These are phyloP conservation scores for Melocanna baccifera DNA, from an alignment of 176 grass and related monocot genomes.

Conservation along the genomic window DNA sequence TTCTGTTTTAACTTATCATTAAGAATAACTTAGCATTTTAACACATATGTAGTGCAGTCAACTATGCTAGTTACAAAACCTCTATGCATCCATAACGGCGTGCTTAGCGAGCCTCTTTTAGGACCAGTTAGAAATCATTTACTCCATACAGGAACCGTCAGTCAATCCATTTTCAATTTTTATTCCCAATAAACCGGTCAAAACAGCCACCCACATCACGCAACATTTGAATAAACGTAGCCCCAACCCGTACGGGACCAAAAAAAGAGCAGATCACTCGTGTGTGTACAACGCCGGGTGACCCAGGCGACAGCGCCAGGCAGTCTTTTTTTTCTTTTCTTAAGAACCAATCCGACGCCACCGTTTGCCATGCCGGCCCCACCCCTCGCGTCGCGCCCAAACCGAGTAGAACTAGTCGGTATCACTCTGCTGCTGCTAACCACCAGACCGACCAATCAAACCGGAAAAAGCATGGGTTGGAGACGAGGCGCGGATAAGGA, in stretches of 20 bases:
- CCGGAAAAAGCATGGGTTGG: background rate
- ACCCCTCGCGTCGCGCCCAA: background rate
- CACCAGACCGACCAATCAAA: background rate
- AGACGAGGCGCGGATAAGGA: background rate
- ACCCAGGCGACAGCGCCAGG: background rate
- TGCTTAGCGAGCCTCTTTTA: background rate
- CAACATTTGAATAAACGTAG: background rate
- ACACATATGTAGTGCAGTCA: rapidly evolving
- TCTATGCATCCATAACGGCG: background rate
- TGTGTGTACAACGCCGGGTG: constrained; percentile 13
- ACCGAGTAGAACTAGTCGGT: background rate
- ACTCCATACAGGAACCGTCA: background rate
- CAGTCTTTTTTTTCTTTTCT: background rate
- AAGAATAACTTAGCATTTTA: background rate
- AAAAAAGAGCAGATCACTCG: background rate
- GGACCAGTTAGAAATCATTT: background rate
- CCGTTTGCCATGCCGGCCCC: background rate
- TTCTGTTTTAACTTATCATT: no score
- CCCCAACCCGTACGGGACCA: constrained; percentile 8
- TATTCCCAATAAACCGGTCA: background rate
- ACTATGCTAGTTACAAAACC: background rate
- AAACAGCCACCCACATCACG: background rate
- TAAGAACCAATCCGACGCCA: no score
- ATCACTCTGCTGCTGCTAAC: background rate
- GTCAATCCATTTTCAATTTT: background rate